phyloP scores from a whole-genome alignment of 2,329 filamentous ascomycete species.

The Fusarium robinianum region DNA sequence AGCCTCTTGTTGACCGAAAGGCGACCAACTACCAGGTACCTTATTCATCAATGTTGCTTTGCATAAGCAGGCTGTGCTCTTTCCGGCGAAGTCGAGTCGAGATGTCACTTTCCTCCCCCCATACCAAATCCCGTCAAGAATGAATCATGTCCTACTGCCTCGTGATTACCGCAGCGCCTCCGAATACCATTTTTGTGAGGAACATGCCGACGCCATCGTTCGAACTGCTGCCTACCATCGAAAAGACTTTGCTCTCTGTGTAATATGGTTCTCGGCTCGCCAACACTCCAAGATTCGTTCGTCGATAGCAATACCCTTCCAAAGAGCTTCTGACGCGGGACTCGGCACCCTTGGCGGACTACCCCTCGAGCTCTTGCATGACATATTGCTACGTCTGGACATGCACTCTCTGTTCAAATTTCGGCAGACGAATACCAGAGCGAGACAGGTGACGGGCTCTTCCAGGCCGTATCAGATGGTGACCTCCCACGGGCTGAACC shows the following conservation, averaged over 20 bases:
- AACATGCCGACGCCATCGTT: slow-evolving; percentile 39
- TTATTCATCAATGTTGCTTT: too few species aligned
- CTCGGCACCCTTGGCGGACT: slow-evolving; percentile 37
- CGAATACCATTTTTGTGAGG: slow-evolving; percentile 29
- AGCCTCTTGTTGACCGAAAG: too few species aligned
- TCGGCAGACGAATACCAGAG: slow-evolving; percentile 35
- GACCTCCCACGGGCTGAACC: slow-evolving; percentile 32
- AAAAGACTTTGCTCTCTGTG: slow-evolving; percentile 33
- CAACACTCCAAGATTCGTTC: slow-evolving; percentile 33
- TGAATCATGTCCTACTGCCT: slow-evolving; percentile 6
- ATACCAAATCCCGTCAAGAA: slow-evolving; percentile 38
- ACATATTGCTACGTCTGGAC: slow-evolving; percentile 37
- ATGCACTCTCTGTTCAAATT: slow-evolving; percentile 40
- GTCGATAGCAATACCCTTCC: slow-evolving; percentile 39
- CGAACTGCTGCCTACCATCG: slow-evolving; percentile 37
- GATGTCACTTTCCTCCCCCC: too few species aligned
- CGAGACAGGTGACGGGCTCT: slow-evolving; percentile 31
- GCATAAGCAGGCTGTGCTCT: too few species aligned
- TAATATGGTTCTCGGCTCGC: slow-evolving; percentile 41
- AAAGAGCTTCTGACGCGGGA: slow-evolving; percentile 20
- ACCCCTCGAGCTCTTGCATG: slow-evolving; percentile 40
- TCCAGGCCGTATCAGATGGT: slow-evolving; percentile 34
- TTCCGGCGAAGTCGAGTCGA: too few species aligned
- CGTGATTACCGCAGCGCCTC: slow-evolving; percentile 46
- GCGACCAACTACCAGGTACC: too few species aligned